Base-by-base conservation (phyloP, 305 asterid genomes). In the Fraxinus ornus region DNA sequence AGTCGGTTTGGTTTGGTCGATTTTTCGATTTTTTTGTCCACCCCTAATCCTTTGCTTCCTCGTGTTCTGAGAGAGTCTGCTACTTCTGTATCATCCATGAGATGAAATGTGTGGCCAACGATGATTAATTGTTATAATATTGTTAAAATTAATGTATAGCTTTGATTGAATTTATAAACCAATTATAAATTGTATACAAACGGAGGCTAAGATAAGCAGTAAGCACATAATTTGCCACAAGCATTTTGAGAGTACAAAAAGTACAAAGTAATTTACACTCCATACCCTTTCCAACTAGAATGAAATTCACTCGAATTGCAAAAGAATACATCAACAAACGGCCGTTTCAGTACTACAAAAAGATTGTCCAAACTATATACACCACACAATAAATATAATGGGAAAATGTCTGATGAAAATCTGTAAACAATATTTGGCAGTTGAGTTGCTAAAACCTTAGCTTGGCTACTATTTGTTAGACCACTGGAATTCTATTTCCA, bases 401-500 rank as follows among this genome's bases (percentile, higher is more conserved):
- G 75, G 26, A 82, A 81, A 84, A 82, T 72, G 79, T 76, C 52
- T 78, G 10, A 74, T 5, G 73, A 79, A 88, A 83, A 55, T 55
- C 80, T 79, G 81, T 84, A 83, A 77, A 44, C 76, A 73, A 81
- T 85, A 82, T 64, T 82, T 83, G 32, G 4, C 9, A 22, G 79
- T 80, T 72, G 78, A 77, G 21, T 32, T 9, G 47, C 75, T 57
- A 71, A 68, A 36, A 75, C 80, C 80, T 44, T 75, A 36, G 47
- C 77, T 57, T 75, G 77, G 70, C 35, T 35, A 41, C 84, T 85
- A 87, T 88, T 92, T 93, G 77, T 93, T 94, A 76, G 99, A 96
- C 99, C 99, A 96, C 82, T 93, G 98, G 87, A 96, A 93, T 89
- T 96, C 99, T 64, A 96, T 96, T 89, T 96, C 99, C 90, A 94